These are phyloP conservation scores for Parasarocladium wereldwijsianum DNA, from an alignment of 2,329 filamentous ascomycete species.

Conservation along the genomic window DNA sequence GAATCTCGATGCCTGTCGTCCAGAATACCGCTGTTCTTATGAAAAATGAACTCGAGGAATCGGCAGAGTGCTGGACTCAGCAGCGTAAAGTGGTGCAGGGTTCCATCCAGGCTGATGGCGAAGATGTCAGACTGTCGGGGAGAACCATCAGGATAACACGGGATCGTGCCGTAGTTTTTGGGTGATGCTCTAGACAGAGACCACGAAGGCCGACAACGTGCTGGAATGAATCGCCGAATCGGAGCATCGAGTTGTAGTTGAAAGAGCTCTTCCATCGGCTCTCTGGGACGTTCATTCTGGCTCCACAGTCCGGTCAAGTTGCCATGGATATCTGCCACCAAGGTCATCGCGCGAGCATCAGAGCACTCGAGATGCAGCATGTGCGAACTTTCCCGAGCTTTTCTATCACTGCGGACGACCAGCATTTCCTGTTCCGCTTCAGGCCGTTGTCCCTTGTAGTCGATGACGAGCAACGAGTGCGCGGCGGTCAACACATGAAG, in stretches of 20 bases:
- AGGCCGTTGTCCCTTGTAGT: slow-evolving; percentile 25
- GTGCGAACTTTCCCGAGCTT: slow-evolving; percentile 27
- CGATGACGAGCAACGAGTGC: slow-evolving; percentile 43
- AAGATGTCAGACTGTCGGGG: slow-evolving; percentile 37
- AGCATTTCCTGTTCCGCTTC: slow-evolving; percentile 18
- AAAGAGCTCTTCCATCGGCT: slow-evolving; percentile 33
- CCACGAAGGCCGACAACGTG: slow-evolving; percentile 39
- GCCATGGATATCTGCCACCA: slow-evolving; percentile 33
- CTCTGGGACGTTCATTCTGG: slow-evolving; percentile 23
- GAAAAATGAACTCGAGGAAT: slow-evolving; percentile 59
- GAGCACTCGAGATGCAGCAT: slow-evolving; percentile 33
- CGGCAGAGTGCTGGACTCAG: slow-evolving; percentile 48
- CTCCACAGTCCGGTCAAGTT: slow-evolving; percentile 35
- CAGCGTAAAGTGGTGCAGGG: slow-evolving; percentile 53
- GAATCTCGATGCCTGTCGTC: too few species aligned
- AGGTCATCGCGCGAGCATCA: slow-evolving; percentile 22
- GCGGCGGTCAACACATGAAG: slow-evolving; percentile 35
- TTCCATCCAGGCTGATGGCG: slow-evolving; percentile 55
- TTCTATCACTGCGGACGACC: slow-evolving; percentile 29
- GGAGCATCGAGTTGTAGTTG: slow-evolving; percentile 40
- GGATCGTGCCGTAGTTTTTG: slow-evolving; percentile 19
- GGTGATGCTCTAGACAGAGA: slow-evolving; percentile 12
- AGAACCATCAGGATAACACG: slow-evolving; percentile 27
- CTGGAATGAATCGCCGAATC: slow-evolving; percentile 39
- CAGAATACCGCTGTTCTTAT: too few species aligned